Evolutionary conservation across 2,329 filamentous ascomycete species (phyloP), one percentile per base, ranked within the genome.

Genomic region (Penicillium freii): DNA sequence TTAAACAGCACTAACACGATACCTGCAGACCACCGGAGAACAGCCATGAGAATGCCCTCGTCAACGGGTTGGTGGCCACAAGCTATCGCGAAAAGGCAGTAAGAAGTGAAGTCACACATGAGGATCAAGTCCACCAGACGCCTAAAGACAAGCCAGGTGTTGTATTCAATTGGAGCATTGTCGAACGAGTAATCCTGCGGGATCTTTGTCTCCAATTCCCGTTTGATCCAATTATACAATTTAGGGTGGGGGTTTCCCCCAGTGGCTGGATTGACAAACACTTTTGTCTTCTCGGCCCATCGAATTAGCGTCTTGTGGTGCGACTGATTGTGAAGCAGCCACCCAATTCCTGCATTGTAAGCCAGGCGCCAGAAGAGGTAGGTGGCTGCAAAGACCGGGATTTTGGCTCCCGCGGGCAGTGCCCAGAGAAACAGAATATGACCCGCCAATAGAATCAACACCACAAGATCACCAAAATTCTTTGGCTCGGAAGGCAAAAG

Each of bases 21-120:
- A 51, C 94, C 94, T 46, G 87, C 81, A 4, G 80, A 71, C 94
- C 94, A 99, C 59, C 94, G 88, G 55, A 87, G 81, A 51, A 84
- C 66, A 46, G 88, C 88, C 75, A 95, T 84, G 61, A 86, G 66
- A 60, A 86, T 67, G 59, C 82, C 83, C 78, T 99, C 94, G 51
- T 84, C 87, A 4, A 78, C 80, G 8, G 94, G 94, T 38, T 83
- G 86, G 70, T 87, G 85, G 61, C 86, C 88, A 76, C 92, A 97
- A 59, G 93, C 90, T 67, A 96, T 85, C 66, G 94, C 93, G 78
- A 97, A 99, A 57, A 97, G 85, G 75, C 91, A 94, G 81, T 97
- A 99, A 48, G 93, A 96, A 62, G 90, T 87, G 75, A 99, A 99
- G 79, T 99, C 94, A 81, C 92, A 97, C 92, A 99, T 96, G 71